Conservation (phyloP, 192 early-diverging fungal genomes). For the Chytriomyces sp. region DNA sequence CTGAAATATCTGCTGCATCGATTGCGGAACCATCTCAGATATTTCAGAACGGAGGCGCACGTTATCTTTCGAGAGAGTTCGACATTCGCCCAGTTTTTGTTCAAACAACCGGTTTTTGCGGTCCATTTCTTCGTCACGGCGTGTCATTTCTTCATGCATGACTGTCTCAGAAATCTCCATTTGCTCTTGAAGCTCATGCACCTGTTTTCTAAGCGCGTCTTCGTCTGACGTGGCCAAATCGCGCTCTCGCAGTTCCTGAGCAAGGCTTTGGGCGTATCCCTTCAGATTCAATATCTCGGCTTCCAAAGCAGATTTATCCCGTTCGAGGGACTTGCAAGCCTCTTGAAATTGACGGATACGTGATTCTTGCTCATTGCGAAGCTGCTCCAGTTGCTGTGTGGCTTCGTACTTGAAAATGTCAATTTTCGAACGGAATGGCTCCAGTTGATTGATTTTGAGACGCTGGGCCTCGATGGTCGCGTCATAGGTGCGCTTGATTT, state of each 20-base stretch:
- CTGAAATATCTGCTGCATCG: background rate
- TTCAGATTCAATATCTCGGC: conserved; percentile 29
- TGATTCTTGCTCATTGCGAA: conserved; percentile 23
- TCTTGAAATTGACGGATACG: background rate
- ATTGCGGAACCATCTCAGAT: background rate
- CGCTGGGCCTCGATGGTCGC: conserved; percentile 38
- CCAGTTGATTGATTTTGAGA: conserved; percentile 36
- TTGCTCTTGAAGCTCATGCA: conserved; percentile 42
- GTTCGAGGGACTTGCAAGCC: background rate
- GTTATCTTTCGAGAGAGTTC: background rate
- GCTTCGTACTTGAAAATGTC: conserved; percentile 45
- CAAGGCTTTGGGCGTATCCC: conserved; percentile 35
- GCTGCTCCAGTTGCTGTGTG: conserved; percentile 42
- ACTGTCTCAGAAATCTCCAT: conserved; percentile 40
- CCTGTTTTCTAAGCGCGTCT: conserved; percentile 24
- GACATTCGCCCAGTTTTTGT: conserved; percentile 1
- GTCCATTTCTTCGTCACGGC: background rate
- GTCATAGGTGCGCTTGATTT: conserved; percentile 65
- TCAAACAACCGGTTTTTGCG: background rate
- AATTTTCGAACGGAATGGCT: conserved; percentile 43
- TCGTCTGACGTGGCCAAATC: conserved; percentile 37
- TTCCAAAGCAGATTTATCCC: conserved; percentile 33
- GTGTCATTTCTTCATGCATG: conserved; percentile 40
- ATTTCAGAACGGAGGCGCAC: background rate
- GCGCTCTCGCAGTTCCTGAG: conserved; percentile 37